These are phyloP conservation scores for Ammopiptanthus mongolicus DNA, from an alignment of 306 rosid species.

Conservation along the genomic window DNA sequence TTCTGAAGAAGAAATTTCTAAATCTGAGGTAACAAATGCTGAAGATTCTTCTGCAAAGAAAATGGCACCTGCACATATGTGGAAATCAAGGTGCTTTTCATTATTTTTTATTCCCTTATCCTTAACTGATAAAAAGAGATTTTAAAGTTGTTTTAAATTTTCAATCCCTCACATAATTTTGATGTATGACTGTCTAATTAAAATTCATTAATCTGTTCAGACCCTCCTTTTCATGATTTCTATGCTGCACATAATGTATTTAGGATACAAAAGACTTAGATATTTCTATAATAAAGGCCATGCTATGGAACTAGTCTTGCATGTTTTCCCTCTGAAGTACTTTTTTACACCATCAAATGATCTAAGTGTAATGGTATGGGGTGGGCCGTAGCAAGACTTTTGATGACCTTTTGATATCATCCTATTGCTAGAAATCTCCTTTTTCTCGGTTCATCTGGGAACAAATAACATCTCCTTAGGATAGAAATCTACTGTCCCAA, in stretches of 20 bases:
- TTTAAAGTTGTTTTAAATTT: neutral
- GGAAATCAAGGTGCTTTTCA: constrained; percentile 81
- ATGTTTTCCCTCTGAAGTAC: neutral
- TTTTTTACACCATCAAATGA: neutral
- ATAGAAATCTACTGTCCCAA: too few species aligned
- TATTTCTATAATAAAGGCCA: neutral
- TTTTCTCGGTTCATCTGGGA: neutral
- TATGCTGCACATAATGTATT: neutral
- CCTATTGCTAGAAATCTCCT: neutral
- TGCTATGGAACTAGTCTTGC: neutral
- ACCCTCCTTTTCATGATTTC: neutral
- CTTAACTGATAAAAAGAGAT: neutral
- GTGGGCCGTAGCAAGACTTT: neutral
- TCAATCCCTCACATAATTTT: neutral
- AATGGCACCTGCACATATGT: constrained; percentile 47
- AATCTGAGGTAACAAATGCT: constrained; percentile 58
- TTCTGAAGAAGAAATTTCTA: constrained; percentile 81
- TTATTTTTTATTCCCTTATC: neutral
- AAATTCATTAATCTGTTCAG: neutral
- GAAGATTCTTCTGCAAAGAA: constrained; percentile 62
- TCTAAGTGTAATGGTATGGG: neutral
- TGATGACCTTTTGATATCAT: neutral
- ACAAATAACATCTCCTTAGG: neutral
- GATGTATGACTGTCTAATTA: neutral
- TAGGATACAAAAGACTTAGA: neutral